Conservation (phyloP, 768 basidiomycete species). For the Mycena indigotica region DNA sequence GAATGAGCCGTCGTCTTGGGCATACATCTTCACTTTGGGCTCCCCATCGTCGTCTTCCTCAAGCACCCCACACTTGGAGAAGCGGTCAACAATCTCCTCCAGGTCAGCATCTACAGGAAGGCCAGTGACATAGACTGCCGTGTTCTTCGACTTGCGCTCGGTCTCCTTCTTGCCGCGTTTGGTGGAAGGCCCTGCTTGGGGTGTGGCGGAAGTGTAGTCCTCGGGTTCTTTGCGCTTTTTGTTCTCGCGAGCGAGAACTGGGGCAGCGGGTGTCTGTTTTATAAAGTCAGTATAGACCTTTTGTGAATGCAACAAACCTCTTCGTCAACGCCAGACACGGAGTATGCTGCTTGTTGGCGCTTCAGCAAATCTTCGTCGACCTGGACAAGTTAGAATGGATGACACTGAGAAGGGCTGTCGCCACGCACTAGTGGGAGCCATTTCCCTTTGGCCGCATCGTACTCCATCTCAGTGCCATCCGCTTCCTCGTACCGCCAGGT, state of each 20-base stretch:
- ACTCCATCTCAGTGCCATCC: constrained; percentile 90
- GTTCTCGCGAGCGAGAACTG: constrained; percentile 76
- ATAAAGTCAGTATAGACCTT: no score
- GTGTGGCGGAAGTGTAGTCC: constrained; percentile 66
- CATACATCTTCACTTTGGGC: constrained; percentile 95
- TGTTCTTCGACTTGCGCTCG: constrained; percentile 83
- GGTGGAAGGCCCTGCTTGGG: constrained; percentile 53
- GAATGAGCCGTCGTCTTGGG: constrained; percentile 82
- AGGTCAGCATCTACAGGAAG: constrained; percentile 75
- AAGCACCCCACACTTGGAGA: constrained; percentile 88
- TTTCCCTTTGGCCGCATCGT: constrained; percentile 67
- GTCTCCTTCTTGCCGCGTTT: constrained; percentile 66
- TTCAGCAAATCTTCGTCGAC: constrained; percentile 85
- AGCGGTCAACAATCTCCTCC: constrained; percentile 81
- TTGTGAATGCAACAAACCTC: constrained; percentile 61
- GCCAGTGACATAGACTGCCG: constrained; percentile 86
- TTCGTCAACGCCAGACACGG: constrained; percentile 92
- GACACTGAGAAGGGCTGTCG: neutral
- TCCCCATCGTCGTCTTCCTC: constrained; percentile 91
- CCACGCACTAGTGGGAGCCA: constrained; percentile 85
- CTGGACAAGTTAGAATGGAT: constrained; percentile 41
- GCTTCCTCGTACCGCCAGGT: constrained; percentile 92
- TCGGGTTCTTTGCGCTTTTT: constrained; percentile 79
- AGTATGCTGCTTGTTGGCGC: constrained; percentile 94
- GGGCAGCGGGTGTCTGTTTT: constrained; percentile 69